A percentile compares a stretch with the other conserved stretches of the same genome.
Evolutionary conservation across 2,329 filamentous ascomycete species (phyloP).

Genomic region (Aspergillus puulaauensis): DNA sequence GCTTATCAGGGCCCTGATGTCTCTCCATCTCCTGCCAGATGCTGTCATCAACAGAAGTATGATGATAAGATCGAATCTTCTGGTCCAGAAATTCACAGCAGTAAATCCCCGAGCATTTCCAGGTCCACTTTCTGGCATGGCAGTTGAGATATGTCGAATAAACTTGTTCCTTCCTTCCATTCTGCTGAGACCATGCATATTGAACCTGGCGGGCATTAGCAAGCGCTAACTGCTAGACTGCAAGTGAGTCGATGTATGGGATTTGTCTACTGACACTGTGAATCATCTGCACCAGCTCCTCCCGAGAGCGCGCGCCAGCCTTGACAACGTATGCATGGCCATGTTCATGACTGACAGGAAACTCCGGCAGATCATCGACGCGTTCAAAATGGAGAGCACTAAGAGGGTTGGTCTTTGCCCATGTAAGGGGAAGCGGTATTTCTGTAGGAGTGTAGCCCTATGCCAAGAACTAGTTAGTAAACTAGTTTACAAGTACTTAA

Average conservation of each 20-base stretch:
- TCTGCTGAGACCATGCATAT: background rate
- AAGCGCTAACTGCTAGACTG: background rate
- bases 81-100: constrained; percentile 1
- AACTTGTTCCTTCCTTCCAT: background rate
- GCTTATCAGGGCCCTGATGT: background rate
- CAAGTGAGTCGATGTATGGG: background rate
- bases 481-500: background rate
- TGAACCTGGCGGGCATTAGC: background rate
- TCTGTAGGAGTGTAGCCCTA: background rate
- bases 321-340: constrained; percentile 1
- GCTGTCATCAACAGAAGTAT: constrained; percentile 2
- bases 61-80: background rate
- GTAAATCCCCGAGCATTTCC: constrained; percentile 3
- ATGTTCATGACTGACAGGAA: background rate
- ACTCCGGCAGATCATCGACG: constrained; percentile 5
- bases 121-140: background rate
- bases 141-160: background rate
- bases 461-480: background rate
- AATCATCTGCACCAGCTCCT: background rate
- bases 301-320: background rate
- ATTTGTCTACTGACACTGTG: background rate
- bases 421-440: background rate
- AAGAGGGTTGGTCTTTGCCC: background rate
- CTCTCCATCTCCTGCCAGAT: background rate
- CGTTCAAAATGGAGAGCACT: background rate